Base-by-base conservation (phyloP, 768 basidiomycete species). In the Calvatia gigantea region DNA sequence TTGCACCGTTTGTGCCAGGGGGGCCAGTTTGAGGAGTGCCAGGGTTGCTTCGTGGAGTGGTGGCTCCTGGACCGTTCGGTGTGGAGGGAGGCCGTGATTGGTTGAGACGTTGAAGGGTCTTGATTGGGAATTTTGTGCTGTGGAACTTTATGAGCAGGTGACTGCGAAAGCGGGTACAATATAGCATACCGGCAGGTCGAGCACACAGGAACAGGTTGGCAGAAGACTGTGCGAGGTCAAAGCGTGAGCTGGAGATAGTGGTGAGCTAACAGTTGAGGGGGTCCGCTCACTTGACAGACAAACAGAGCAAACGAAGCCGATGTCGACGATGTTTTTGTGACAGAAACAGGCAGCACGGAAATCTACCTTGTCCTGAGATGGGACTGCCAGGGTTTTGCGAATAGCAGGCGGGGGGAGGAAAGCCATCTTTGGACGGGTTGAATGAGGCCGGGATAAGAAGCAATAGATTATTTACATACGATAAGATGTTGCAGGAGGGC, bases 281-380 rank as follows among this genome's bases (percentile, higher is more conserved):
- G 37, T n/a, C n/a, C n/a, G 61, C 91, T 55, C 62, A 97, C 95
- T 98, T 25, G 94, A 96, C 28, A 99, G 73, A 68, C 97, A 99
- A 29, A 99, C 94, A n/a, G 94, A 96, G 68, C 97, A 99, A 19
- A 99, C 94, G 62, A 94, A 99, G 52, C 94, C 97, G 51, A 98
- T 83, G 67, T 98, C 96, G 37, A 98, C 84, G 45, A 97, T 96
- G 51, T 88, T 87, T 69, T 98, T 97, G 72, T 98, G 97, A 73
- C 97, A 99, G 75, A 99, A 98, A 67, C 96, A 98, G 6, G 95
- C 96, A 0, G 97, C 97, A 28, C 97, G 84, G 66, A 98, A 96
- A 69, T 98, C 97, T 57, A 98, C 88, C 65, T 85, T 89, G 68
- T 98, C 95, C 71, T 97, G 94, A 5, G 91, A 91, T 1, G 96